Conservation (phyloP, 2,329 filamentous ascomycete genomes). For the Bipolaris sorokiniana region DNA sequence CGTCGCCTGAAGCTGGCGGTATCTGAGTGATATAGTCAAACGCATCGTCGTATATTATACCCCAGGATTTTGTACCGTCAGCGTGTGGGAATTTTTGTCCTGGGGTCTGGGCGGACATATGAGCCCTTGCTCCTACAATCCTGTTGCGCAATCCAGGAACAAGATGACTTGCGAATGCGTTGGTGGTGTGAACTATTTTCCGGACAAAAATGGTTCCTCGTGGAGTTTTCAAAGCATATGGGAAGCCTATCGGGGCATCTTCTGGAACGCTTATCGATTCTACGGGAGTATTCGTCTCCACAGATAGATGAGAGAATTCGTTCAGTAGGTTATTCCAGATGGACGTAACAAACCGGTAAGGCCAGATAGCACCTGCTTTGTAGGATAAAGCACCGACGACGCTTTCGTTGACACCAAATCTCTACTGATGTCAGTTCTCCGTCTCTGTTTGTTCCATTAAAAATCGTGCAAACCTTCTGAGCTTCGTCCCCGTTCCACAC, state of each 20-base stretch:
- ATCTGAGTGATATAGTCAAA: slow-evolving; percentile 18
- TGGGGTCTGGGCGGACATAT: slow-evolving; percentile 60
- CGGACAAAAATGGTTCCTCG: slow-evolving; percentile 55
- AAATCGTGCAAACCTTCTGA: slow-evolving; percentile 2
- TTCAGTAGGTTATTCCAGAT: slow-evolving; percentile 14
- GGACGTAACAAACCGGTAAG: slow-evolving; percentile 21
- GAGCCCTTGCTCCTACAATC: slow-evolving; percentile 24
- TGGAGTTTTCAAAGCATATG: slow-evolving; percentile 51
- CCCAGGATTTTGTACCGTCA: slow-evolving; percentile 57
- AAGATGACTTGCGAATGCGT: slow-evolving; percentile 60
- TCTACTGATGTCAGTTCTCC: slow-evolving; percentile 3
- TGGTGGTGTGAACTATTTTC: slow-evolving; percentile 65
- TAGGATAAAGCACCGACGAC: slow-evolving; percentile 31
- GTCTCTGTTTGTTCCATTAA: background rate
- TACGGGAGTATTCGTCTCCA: slow-evolving; percentile 8
- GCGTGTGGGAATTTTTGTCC: slow-evolving; percentile 40
- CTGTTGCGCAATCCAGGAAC: slow-evolving; percentile 55
- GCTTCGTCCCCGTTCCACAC: background rate
- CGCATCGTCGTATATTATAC: slow-evolving; percentile 38
- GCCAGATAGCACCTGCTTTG: slow-evolving; percentile 39
- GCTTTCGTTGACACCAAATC: slow-evolving; percentile 15
- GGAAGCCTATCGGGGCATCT: slow-evolving; percentile 44
- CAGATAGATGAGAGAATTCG: slow-evolving; percentile 18
- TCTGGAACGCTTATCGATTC: slow-evolving; percentile 31
- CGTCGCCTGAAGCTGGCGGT: slow-evolving; percentile 3